Evolutionary conservation across 352 stramenopile genomes (phyloP), one percentile per base, ranked within the genome.

Genomic region (Phytopythium delawarense): DNA sequence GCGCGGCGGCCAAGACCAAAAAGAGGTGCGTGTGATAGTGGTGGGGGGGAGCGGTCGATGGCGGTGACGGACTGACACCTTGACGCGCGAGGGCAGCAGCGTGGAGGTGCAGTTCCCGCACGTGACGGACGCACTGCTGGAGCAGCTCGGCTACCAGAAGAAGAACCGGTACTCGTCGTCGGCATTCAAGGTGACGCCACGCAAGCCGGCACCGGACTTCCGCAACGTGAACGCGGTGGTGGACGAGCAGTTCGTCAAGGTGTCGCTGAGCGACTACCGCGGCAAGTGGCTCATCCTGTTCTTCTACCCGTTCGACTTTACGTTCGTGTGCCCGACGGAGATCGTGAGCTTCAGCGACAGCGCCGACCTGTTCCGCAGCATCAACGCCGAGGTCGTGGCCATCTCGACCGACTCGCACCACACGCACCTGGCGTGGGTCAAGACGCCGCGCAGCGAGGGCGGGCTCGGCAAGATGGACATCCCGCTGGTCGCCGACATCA

Each of bases 281-380:
- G 70, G 77, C 71, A 84, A 94, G 70, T 94, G 81, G 81, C 76
- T 94, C 52, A 82, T 95, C 59, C 74, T 95, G 3, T 92, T 95
- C 69, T 95, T 95, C 74, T 95, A 93, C 76, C 84, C 81, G 12
- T 91, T 92, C 71, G 84, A 93, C 70, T 93, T 93, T 54, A 95
- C 86, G 30, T 95, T 95, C 56, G 84, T 95, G 65, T 94, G 86
- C 57, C 84, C 84, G 8, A 94, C 87, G 16, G 81, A 94, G 68
- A 95, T 93, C 55, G 72, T 91, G 59, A 87, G 75, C 70, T 94
- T 92, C 63, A 91, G 78, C 57, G 87, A 92, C 72, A 86, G 67
- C 40, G 71, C 87, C 25, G 70, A 81, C 18, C 59, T 72, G 39
- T 94, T 92, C 78, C 80, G 79, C 48, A 87, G 74, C 61, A 89